phyloP scores from a whole-genome alignment of 1,139 yeast species.

The Debaryomycetaceae sp. region DNA sequence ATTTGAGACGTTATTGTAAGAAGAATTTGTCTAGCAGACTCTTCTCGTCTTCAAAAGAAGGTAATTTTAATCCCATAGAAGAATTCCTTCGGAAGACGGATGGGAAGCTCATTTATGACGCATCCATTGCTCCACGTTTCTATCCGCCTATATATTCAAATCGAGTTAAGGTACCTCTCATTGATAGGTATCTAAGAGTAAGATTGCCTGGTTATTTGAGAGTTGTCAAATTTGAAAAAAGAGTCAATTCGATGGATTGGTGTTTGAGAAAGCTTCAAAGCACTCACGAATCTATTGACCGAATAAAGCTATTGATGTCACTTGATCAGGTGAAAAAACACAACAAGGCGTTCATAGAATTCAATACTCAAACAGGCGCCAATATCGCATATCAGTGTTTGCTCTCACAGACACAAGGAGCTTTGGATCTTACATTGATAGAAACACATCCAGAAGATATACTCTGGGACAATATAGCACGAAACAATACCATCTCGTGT shows the following conservation, averaged over 20 bases:
- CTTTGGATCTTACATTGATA: constrained; percentile 38
- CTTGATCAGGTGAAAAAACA: constrained; percentile 18
- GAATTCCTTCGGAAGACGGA: background rate
- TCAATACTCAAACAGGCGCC: constrained; percentile 46
- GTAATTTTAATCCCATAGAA: background rate
- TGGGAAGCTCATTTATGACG: background rate
- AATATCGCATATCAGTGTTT: constrained; percentile 55
- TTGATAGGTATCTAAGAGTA: constrained; percentile 23
- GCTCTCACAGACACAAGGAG: constrained; percentile 39
- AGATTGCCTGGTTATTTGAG: constrained; percentile 32
- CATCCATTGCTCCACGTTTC: constrained; percentile 14
- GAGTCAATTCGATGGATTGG: constrained; percentile 25
- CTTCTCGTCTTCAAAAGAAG: no score
- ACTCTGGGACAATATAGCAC: constrained; percentile 52
- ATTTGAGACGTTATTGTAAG: constrained; percentile 12
- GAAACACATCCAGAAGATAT: constrained; percentile 58
- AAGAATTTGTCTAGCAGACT: background rate
- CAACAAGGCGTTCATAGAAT: constrained; percentile 52
- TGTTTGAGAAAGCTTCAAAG: constrained; percentile 18
- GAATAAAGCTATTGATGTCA: constrained; percentile 16
- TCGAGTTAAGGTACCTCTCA: constrained; percentile 18
- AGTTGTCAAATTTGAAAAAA: constrained; percentile 18
- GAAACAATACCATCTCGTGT: constrained; percentile 27
- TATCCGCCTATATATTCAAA: constrained; percentile 32
- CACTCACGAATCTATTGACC: constrained; percentile 17